Evolutionary conservation across 768 basidiomycete species (phyloP), one percentile per base, ranked within the genome.

Genomic region (Lenzites betulinus): DNA sequence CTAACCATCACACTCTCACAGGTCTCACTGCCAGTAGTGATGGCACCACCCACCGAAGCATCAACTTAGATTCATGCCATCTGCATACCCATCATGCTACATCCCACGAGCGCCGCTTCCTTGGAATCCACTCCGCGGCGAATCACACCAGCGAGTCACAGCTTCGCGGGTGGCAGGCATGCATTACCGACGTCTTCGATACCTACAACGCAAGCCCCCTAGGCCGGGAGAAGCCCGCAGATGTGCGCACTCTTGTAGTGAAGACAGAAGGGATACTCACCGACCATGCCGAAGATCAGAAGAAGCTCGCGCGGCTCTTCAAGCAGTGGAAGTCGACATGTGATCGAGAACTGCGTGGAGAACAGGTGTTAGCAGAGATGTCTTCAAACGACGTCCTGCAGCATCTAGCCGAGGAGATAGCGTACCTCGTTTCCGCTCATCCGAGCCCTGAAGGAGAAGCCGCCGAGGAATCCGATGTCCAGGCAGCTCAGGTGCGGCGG

Each of bases 251-350:
- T 2, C 33, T 63, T 23, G 3, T 46, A 4, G 25, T 12, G 20
- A 57, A 52, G 46, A 15, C 54, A 3, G n/a, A 28, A 6, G 57
- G 62, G 15, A 47, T 58, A 46, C 23, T 35, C 1, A 63, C 50
- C 0, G 62, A 63, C 35, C 58, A 64, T 15, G 58, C 63, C 0
- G 54, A 59, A 16, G 63, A 64, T 39, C 58, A 64, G 39, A 64
- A 64, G 44, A 41, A 48, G 35, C 50, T 64, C 0, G 22, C 38
- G 7, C 18, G 36, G 3, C 39, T 56, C 11, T n/a, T 64, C 23
- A n/a, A 13, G 20, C 43, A 39, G 5, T 60, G 54, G 58, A 57
- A 53, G 36, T 7, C 4, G 1, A 28, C 6, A 0, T n/a, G n/a
- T n/a, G 58, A 60, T 2, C 25, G 63, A 1, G 35, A 47, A 18